Percentiles rank a stretch among this genome's conserved stretches.
Evolutionary conservation across 768 basidiomycete species (phyloP).

Genomic region (Mycena belliarum): DNA sequence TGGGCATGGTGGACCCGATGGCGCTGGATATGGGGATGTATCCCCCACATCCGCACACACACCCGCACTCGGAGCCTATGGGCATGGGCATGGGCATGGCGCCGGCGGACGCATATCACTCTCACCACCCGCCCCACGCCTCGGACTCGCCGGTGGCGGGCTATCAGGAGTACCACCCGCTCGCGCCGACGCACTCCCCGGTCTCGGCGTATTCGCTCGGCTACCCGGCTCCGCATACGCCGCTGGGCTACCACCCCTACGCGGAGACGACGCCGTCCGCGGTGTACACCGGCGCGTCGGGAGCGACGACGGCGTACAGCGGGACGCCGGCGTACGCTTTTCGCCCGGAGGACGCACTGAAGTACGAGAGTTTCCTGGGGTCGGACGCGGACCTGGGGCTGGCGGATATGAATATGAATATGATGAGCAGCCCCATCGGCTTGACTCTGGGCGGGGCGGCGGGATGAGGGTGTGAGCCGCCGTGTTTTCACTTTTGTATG

Average conservation of each 20-base stretch:
- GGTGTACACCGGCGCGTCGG: background rate
- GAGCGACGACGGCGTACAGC: background rate
- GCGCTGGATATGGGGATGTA: slow-evolving; percentile 8
- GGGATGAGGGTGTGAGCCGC: slow-evolving; percentile 14
- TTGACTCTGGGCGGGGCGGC: slow-evolving; percentile 18
- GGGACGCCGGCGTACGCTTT: slow-evolving; percentile 3
- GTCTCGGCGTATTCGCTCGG: slow-evolving; percentile 18
- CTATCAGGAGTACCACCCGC: slow-evolving; percentile 9
- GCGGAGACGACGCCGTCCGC: slow-evolving; percentile 11
- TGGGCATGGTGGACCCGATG: slow-evolving; percentile 15
- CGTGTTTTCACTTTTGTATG: too few relatives aligned
- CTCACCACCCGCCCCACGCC: slow-evolving; percentile 8
- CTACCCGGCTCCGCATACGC: slow-evolving; percentile 17
- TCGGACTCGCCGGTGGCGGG: slow-evolving; percentile 1
- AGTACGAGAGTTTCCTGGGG: slow-evolving; percentile 6
- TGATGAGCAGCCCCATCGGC: slow-evolving; percentile 15
- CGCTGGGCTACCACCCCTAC: slow-evolving; percentile 19
- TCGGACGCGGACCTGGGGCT: slow-evolving; percentile 15
- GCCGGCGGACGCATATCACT: background rate
- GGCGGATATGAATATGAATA: slow-evolving; percentile 13
- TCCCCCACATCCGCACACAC: too few relatives aligned
- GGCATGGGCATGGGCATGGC: slow-evolving; percentile 5
- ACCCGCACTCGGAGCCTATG: slow-evolving; percentile 12
- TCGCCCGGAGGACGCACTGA: slow-evolving; percentile 12
- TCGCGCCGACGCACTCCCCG: background rate